phyloP scores from a whole-genome alignment of 2,329 filamentous ascomycete genomes.

The Trichoderma koningiopsis region DNA sequence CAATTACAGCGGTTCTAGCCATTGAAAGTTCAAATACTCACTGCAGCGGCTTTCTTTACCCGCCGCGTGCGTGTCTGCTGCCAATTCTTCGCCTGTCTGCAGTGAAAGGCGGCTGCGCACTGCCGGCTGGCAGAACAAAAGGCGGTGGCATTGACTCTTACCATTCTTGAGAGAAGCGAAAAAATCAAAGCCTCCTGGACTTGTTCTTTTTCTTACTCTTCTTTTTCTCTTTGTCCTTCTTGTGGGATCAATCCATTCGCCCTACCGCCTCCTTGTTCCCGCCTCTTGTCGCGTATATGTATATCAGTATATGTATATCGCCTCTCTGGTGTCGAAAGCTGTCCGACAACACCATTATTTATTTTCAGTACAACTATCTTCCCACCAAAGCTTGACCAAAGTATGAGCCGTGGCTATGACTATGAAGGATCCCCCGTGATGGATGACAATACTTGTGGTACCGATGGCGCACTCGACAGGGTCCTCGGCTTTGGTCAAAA shows the following conservation, averaged over 20 bases:
- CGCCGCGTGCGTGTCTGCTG: background rate
- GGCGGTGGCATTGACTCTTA: constrained; percentile 17
- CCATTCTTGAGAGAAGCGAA: background rate
- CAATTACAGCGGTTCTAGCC: background rate
- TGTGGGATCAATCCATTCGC: background rate
- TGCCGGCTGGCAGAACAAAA: constrained; percentile 20
- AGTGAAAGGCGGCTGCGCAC: constrained; percentile 4
- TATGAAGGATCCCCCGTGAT: constrained; percentile 46
- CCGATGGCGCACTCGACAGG: constrained; percentile 48
- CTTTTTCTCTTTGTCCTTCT: constrained; percentile 12
- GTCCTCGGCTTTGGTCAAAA: constrained; percentile 41
- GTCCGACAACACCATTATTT: background rate
- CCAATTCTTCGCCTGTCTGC: background rate
- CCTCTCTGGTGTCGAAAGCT: background rate
- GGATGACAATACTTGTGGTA: constrained; percentile 48
- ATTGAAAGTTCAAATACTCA: background rate
- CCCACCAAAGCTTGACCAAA: constrained; percentile 30
- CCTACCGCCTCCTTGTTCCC: constrained; percentile 7
- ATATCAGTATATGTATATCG: background rate
- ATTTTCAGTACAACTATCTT: background rate
- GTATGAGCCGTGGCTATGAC: constrained; percentile 37
- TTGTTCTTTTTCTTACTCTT: background rate
- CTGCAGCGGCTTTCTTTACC: background rate
- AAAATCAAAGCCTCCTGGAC: constrained; percentile 1
- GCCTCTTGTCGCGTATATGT: background rate